phyloP scores from a whole-genome alignment of 106 monocot species.

The Vanilla planifolia region DNA sequence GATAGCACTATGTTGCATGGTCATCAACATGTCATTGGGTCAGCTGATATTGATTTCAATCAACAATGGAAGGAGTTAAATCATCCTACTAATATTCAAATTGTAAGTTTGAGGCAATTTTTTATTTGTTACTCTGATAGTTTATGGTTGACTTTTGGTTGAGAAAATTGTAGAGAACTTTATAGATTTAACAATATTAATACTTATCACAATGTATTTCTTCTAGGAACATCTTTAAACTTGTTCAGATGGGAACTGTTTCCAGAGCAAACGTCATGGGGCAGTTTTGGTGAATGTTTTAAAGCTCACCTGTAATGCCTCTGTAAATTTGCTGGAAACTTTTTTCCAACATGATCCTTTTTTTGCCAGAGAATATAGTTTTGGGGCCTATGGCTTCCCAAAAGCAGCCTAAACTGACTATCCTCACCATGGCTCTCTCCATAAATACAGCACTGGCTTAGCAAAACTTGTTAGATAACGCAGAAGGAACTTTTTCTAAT shows the following conservation, averaged over 20 bases:
- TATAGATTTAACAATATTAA: neutral
- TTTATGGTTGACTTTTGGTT: neutral
- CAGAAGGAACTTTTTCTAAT: too few species aligned
- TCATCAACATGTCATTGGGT: conserved; percentile 9
- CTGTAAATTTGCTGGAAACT: too few species aligned
- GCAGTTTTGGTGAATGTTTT: neutral
- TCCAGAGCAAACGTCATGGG: too few species aligned
- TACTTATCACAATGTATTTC: neutral
- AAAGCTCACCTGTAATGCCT: neutral
- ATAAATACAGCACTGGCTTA: too few species aligned
- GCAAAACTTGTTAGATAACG: too few species aligned
- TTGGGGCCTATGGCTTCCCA: too few species aligned
- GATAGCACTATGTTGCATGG: conserved; percentile 21
- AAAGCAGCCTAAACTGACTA: too few species aligned
- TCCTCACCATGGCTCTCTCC: too few species aligned
- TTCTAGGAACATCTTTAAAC: too few species aligned
- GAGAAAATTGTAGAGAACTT: neutral
- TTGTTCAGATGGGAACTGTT: too few species aligned
- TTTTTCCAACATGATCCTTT: too few species aligned
- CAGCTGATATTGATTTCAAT: conserved; percentile 3
- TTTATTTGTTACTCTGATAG: neutral
- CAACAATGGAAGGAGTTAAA: conserved; percentile 35
- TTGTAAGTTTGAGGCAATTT: conserved; percentile 21
- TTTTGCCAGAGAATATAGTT: too few species aligned
- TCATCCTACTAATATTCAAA: conserved; percentile 64